Evolutionary conservation across 768 basidiomycete genomes (phyloP).

Genomic region (Lyophyllum decastes): DNA sequence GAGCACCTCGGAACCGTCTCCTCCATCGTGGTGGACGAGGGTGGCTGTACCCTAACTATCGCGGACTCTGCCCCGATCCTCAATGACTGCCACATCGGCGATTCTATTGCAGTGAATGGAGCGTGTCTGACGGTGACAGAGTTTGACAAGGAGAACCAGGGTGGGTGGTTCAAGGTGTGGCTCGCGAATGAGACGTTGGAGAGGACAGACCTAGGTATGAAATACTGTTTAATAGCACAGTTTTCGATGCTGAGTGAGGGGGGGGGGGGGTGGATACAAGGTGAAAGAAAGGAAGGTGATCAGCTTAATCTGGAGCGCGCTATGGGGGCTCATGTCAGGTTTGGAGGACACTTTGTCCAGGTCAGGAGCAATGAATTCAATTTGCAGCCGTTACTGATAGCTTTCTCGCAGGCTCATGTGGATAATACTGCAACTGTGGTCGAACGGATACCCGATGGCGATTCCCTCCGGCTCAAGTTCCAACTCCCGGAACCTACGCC

Average conservation of each 20-base stretch:
- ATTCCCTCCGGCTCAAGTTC: constrained; percentile 86
- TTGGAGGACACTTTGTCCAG: constrained; percentile 98
- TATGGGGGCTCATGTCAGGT: constrained; percentile 87
- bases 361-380: constrained; percentile 38
- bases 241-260: too few relatives aligned
- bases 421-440: constrained; percentile 84
- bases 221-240: too few relatives aligned
- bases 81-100: constrained; percentile 88
- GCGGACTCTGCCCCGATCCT: constrained; percentile 71
- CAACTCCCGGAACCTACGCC: constrained; percentile 64
- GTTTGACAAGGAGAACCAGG: constrained; percentile 62
- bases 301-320: constrained; percentile 93
- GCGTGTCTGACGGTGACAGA: constrained; percentile 89
- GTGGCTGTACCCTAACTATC: constrained; percentile 85
- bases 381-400: not conserved
- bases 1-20: constrained; percentile 85
- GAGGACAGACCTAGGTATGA: constrained; percentile 85
- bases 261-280: too few relatives aligned
- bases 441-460: constrained; percentile 70
- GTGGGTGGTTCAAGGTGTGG: constrained; percentile 92
- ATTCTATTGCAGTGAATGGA: constrained; percentile 91
- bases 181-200: constrained; percentile 93
- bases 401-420: constrained; percentile 75
- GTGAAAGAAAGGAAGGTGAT: constrained; percentile 76
- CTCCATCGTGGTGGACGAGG: constrained; percentile 59